phyloP scores from a whole-genome alignment of 768 basidiomycete species.

The Tricholoma saponaceum region DNA sequence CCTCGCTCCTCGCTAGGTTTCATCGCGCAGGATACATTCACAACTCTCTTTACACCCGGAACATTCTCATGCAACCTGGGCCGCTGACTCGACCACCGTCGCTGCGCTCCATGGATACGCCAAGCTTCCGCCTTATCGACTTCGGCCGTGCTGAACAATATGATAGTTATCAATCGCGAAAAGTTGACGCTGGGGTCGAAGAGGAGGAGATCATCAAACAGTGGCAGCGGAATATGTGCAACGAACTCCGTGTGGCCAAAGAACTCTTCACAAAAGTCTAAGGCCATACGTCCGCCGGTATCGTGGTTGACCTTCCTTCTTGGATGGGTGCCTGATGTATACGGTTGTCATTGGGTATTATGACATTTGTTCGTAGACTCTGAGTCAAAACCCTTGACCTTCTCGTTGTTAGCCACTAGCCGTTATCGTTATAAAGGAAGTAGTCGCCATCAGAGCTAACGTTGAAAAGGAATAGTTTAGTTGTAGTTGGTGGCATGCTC shows the following conservation, averaged over 20 bases:
- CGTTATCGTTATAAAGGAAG: too few relatives aligned
- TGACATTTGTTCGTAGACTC: too few relatives aligned
- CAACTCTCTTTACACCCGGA: constrained; percentile 36
- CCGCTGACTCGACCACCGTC: constrained; percentile 29
- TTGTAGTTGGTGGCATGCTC: too few relatives aligned
- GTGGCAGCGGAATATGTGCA: neutral
- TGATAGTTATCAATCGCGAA: neutral
- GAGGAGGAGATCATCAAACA: neutral
- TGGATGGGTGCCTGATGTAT: too few relatives aligned
- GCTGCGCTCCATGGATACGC: constrained; percentile 20
- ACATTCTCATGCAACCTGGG: constrained; percentile 40
- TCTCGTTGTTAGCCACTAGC: too few relatives aligned
- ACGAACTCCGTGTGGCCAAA: neutral
- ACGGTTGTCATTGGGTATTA: too few relatives aligned
- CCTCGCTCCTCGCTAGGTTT: constrained; percentile 35
- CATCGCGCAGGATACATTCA: constrained; percentile 36
- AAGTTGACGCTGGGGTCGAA: neutral
- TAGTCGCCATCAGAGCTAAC: too few relatives aligned
- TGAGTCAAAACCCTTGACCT: too few relatives aligned
- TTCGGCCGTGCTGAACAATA: constrained; percentile 34
- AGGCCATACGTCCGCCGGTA: neutral
- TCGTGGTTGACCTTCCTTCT: too few relatives aligned
- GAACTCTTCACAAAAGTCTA: neutral
- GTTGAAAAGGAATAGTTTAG: too few relatives aligned
- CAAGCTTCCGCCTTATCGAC: constrained; percentile 47